A percentile compares a stretch with the other conserved stretches of the same genome.
phyloP scores from a whole-genome alignment of 495 filamentous ascomycete species.

The Bathelium albidoporum region DNA sequence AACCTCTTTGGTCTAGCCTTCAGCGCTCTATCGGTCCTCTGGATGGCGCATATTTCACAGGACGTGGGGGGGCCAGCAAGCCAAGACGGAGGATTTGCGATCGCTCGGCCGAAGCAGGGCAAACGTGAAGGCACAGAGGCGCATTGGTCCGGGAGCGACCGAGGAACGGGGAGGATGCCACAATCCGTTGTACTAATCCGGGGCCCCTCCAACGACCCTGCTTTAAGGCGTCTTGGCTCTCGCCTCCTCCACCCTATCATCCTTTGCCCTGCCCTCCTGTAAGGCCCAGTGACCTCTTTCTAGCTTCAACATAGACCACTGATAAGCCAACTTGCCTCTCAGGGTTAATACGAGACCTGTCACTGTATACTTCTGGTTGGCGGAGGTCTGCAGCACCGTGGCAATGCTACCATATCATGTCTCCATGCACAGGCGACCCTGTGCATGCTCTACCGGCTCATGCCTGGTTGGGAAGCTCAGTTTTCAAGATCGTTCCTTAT shows the following conservation, averaged over 20 bases:
- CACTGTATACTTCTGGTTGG: not conserved
- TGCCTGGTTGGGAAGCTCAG: not conserved
- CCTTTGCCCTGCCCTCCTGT: not conserved
- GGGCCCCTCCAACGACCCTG: not conserved
- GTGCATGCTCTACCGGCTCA: not conserved
- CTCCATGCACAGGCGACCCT: not conserved
- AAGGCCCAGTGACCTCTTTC: not conserved
- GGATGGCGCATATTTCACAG: too few relatives aligned
- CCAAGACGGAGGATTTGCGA: not conserved
- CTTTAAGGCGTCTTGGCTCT: not conserved
- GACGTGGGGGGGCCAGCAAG: not conserved
- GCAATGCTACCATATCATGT: not conserved
- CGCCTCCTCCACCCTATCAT: not conserved
- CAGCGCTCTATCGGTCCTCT: too few relatives aligned
- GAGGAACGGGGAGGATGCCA: not conserved
- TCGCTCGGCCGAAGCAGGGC: not conserved
- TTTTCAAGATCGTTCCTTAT: not conserved
- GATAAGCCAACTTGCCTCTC: not conserved
- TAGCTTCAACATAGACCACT: not conserved
- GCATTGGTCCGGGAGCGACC: conserved; percentile 13
- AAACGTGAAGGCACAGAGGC: conserved; percentile 14
- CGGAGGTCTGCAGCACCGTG: not conserved
- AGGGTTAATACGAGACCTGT: not conserved
- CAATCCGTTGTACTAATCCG: not conserved
- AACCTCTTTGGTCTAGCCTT: too few relatives aligned